Percentiles rank a stretch among this genome's conserved stretches.
phyloP scores from a whole-genome alignment of 2,329 filamentous ascomycete species.

The Penicillium sclerotiorum region DNA sequence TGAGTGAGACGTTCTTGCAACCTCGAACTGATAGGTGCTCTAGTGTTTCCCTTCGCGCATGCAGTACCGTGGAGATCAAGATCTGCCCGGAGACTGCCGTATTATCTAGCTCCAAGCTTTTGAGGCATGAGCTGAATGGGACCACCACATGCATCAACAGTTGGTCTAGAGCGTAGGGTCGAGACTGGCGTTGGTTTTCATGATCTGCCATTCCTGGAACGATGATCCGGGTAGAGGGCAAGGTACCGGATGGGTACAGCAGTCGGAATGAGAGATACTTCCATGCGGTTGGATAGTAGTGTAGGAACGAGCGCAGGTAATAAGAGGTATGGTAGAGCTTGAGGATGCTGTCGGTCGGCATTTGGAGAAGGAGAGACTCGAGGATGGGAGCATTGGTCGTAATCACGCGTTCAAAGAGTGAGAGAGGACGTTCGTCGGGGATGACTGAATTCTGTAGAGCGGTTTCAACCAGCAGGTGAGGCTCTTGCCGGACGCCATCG shows the following conservation, averaged over 20 bases:
- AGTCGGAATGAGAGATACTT: constrained; percentile 62
- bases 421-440: constrained; percentile 37
- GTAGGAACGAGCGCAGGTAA: constrained; percentile 58
- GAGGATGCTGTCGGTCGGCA: constrained; percentile 59
- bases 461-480: constrained; percentile 27
- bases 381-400: constrained; percentile 61
- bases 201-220: constrained; percentile 37
- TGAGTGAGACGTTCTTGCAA: constrained; percentile 66
- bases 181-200: constrained; percentile 51
- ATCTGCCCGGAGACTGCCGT: constrained; percentile 62
- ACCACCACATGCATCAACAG: constrained; percentile 59
- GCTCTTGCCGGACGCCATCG: constrained; percentile 13
- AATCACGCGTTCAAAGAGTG: constrained; percentile 57
- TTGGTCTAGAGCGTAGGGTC: constrained; percentile 61
- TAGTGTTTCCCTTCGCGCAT: constrained; percentile 56
- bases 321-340: constrained; percentile 61
- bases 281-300: constrained; percentile 63
- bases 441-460: constrained; percentile 25
- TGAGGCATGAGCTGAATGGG: constrained; percentile 59
- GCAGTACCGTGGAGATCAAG: constrained; percentile 57
- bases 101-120: constrained; percentile 62
- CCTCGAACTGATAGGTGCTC: constrained; percentile 63
- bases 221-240: constrained; percentile 34
- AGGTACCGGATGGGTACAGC: constrained; percentile 43
- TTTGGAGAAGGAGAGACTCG: constrained; percentile 60